These are phyloP conservation scores for Citrus maxima DNA, from an alignment of 345 rosid species.

Conservation along the genomic window DNA sequence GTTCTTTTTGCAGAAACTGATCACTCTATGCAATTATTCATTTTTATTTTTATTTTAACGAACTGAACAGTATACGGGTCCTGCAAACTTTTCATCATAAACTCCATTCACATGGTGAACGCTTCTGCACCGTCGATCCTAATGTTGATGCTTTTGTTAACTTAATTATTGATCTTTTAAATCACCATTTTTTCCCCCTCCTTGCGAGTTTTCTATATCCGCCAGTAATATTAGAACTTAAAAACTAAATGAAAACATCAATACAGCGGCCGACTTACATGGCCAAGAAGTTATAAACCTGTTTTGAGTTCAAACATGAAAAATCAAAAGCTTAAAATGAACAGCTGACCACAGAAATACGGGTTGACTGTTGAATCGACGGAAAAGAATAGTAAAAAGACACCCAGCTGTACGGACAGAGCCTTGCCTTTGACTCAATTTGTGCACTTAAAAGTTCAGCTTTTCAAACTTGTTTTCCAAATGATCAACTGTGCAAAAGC, in stretches of 20 bases:
- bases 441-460: background rate
- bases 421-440: constrained; percentile 3
- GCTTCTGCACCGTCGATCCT: no score
- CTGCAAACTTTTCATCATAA: no score
- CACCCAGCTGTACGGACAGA: background rate
- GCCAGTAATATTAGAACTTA: background rate
- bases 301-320: constrained; percentile 6
- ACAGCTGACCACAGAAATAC: constrained; percentile 11
- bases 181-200: no score
- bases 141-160: no score
- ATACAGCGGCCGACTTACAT: constrained; percentile 10
- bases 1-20: no score
- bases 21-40: no score
- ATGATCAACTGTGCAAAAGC: background rate
- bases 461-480: background rate
- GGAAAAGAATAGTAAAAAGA: background rate
- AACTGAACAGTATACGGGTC: no score
- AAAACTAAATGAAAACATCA: background rate
- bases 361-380: background rate
- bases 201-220: no score
- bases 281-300: constrained; percentile 4
- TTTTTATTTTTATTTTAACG: no score
- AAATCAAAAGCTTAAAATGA: background rate
- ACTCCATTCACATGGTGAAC: no score
- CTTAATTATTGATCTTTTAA: no score